phyloP scores from a whole-genome alignment of 495 filamentous ascomycete species.

The Cudoniella acicularis region DNA sequence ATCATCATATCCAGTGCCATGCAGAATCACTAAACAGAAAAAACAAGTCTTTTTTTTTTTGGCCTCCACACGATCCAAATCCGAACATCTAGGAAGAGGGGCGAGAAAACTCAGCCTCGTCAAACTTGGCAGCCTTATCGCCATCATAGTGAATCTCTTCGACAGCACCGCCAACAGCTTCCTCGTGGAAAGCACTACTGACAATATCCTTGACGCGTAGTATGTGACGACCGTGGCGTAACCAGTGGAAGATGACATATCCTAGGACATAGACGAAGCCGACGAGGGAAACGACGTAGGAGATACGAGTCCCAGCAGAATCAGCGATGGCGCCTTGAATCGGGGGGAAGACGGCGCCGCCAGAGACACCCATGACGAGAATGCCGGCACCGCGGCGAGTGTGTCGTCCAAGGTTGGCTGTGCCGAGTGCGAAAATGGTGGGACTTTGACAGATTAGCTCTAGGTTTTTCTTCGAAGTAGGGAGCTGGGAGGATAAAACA shows the following conservation, averaged over 20 bases:
- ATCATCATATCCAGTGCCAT: too few species aligned
- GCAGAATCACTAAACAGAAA: too few species aligned
- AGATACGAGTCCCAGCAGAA: conserved; percentile 42
- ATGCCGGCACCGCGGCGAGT: conserved; percentile 63
- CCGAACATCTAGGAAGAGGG: conserved; percentile 2
- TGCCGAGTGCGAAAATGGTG: conserved; percentile 63
- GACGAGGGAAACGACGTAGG: conserved; percentile 40
- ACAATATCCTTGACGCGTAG: conserved; percentile 17
- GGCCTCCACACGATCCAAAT: neutral
- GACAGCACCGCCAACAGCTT: neutral
- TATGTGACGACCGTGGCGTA: conserved; percentile 18
- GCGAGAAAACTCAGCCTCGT: conserved; percentile 14
- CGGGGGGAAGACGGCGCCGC: conserved; percentile 62
- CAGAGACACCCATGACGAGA: conserved; percentile 60
- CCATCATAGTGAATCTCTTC: neutral
- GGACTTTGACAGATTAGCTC: too few species aligned
- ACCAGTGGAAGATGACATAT: conserved; percentile 30
- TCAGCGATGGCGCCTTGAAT: conserved; percentile 60
- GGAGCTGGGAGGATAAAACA: too few species aligned
- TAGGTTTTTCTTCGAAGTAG: too few species aligned
- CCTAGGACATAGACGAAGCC: conserved; percentile 31
- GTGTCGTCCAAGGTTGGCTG: conserved; percentile 65
- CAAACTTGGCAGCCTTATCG: conserved; percentile 9
- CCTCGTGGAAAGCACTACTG: neutral
- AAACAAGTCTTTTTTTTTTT: too few species aligned